Evolutionary conservation across 2,329 filamentous ascomycete genomes (phyloP).

Genomic region (Leptographium wingfieldii): DNA sequence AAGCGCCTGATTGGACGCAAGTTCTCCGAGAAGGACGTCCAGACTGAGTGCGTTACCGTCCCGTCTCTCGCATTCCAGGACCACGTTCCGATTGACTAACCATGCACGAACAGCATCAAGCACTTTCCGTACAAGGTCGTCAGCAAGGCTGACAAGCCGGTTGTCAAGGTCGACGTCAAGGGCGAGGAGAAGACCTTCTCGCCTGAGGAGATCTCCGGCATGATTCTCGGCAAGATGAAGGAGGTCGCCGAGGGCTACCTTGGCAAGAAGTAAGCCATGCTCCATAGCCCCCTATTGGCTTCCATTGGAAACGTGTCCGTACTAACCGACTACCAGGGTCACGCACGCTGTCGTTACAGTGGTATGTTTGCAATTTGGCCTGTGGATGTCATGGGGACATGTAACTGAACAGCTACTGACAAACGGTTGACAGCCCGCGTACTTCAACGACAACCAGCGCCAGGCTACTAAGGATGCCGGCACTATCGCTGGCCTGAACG

Average conservation of each 20-base stretch:
- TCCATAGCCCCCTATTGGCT: neutral
- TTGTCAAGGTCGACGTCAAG: conserved; percentile 58
- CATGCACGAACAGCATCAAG: conserved; percentile 46
- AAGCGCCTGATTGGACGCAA: conserved; percentile 85
- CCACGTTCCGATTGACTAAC: neutral
- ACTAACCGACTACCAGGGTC: conserved; percentile 27
- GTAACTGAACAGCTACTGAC: neutral
- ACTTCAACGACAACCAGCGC: conserved; percentile 98
- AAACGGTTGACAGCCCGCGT: conserved; percentile 47
- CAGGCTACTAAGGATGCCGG: conserved; percentile 95
- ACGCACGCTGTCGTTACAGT: conserved; percentile 87
- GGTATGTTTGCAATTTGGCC: conserved; percentile 5
- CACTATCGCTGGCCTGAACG: conserved; percentile 81
- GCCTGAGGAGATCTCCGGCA: conserved; percentile 48
- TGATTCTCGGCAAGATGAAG: conserved; percentile 52
- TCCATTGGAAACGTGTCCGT: neutral
- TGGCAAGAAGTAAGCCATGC: conserved; percentile 71
- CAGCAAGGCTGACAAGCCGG: conserved; percentile 80
- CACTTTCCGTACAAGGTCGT: conserved; percentile 96
- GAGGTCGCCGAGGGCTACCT: conserved; percentile 61
- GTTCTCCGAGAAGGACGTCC: conserved; percentile 72
- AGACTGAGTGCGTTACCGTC: conserved; percentile 46
- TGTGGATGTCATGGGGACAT: neutral
- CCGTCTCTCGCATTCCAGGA: too few species aligned
- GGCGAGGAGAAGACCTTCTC: conserved; percentile 44